phyloP scores from a whole-genome alignment of 805 yeast species.

The Yarrowia keelungensis region DNA sequence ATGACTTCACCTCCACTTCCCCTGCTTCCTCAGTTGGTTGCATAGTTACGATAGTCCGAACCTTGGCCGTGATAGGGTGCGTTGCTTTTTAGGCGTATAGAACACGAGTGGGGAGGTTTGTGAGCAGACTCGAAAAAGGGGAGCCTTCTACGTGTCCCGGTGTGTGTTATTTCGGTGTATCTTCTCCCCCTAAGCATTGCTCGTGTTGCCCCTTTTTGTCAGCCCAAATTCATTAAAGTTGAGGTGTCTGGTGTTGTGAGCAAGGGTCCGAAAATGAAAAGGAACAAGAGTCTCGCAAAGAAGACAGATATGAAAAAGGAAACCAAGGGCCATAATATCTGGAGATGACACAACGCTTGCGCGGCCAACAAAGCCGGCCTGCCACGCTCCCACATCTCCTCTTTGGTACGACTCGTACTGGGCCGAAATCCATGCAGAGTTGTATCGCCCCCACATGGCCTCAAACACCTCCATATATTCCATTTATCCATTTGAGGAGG shows the following conservation, averaged over 20 bases:
- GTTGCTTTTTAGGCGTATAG: conserved; percentile 6
- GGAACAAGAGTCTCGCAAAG: not conserved
- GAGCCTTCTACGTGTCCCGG: too few relatives aligned
- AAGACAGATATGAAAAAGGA: not conserved
- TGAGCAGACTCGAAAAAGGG: too few relatives aligned
- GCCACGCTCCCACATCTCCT: too few relatives aligned
- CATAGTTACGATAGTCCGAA: conserved; percentile 34
- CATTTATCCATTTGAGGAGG: too few relatives aligned
- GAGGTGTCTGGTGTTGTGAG: conserved; percentile 15
- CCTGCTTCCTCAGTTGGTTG: conserved; percentile 31
- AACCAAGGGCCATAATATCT: not conserved
- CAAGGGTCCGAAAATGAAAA: conserved; percentile 15
- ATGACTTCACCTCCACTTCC: not conserved
- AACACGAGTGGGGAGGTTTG: not conserved
- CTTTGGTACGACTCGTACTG: too few relatives aligned
- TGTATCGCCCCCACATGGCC: too few relatives aligned
- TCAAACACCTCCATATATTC: too few relatives aligned
- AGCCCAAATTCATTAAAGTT: not conserved
- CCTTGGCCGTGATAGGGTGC: conserved; percentile 36
- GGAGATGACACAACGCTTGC: too few relatives aligned
- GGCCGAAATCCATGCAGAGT: too few relatives aligned
- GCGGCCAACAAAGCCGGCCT: too few relatives aligned
- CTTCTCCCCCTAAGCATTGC: too few relatives aligned
- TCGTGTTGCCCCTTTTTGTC: not conserved
- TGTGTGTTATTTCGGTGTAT: too few relatives aligned